Percentiles rank a stretch among this genome's conserved stretches.
phyloP scores from a whole-genome alignment of 164 flowering plant genomes.

The Vitis rupestris region DNA sequence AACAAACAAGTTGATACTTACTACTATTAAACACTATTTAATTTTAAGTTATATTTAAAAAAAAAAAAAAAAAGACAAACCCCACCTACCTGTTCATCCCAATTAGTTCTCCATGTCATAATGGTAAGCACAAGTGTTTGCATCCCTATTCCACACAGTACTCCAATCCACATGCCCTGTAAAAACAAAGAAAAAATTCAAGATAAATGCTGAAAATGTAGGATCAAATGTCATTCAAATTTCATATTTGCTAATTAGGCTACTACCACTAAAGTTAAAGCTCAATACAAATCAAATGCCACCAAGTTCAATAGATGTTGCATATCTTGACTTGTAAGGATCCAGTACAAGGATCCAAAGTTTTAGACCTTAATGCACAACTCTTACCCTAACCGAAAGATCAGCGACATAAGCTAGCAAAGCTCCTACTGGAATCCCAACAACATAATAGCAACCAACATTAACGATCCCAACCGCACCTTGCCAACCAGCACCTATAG shows the following conservation, averaged over 20 bases:
- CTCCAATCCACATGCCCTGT: constrained; percentile 42
- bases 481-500: constrained; percentile 49
- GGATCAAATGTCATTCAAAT: neutral
- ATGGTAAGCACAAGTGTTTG: constrained; percentile 26
- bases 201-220: neutral
- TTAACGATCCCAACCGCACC: constrained; percentile 39
- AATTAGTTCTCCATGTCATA: constrained; percentile 35
- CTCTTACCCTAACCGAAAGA: constrained; percentile 35
- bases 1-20: too few relatives aligned
- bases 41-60: too few relatives aligned
- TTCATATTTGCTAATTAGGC: too few relatives aligned
- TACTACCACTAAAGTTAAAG: too few relatives aligned
- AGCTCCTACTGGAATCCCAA: constrained; percentile 46
- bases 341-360: too few relatives aligned
- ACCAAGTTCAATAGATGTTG: too few relatives aligned
- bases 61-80: too few relatives aligned
- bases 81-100: constrained; percentile 30
- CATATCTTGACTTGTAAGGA: too few relatives aligned
- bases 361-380: too few relatives aligned
- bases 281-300: too few relatives aligned
- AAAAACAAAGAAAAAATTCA: neutral
- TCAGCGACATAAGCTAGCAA: constrained; percentile 36
- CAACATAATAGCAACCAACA: constrained; percentile 37
- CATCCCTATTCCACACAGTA: constrained; percentile 28
- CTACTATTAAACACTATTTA: too few relatives aligned